Evolutionary conservation across 208 protist species (phyloP), one percentile per base, ranked within the genome.

Genomic region (Phytomonas sp.): DNA sequence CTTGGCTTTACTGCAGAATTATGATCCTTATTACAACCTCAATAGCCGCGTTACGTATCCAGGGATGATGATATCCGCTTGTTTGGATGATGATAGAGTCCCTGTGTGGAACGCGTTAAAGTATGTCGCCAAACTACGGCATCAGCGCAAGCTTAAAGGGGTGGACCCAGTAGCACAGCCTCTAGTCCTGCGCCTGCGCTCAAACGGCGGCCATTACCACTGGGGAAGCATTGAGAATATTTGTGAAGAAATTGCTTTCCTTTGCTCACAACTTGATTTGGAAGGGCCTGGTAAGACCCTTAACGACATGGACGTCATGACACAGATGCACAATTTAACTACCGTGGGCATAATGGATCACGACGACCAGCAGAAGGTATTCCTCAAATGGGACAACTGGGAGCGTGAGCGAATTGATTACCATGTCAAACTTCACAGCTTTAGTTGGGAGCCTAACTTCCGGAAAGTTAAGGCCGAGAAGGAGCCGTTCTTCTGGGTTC

Each of bases 231-330:
- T 75, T 23, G 83, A 92, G 75, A 81, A 84, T 67, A 78, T 96
- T 49, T 94, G 91, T 65, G 88, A 96, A 71, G 91, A 96, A 77
- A 73, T 96, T 29, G 76, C 86, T 7, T 96, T 96, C 74, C 64
- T 96, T 32, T 92, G 86, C 70, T 83, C 84, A 19, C 88, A 94
- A 73, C 61, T 94, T 11, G 91, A 96, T 60, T 75, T 94, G 12
- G 86, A 93, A 70, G 91, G 91, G 2, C 81, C 87, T 11, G 87
- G 87, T 7, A 93, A 93, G 76, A 64, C 89, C 61, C 76, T 93
- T 29, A 93, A 96, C 49, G 91, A 96, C 61, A 96, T 96, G 88
- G 91, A 96, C 72, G 75, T 94, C n/a, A 94, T 96, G 91, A 96
- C 87, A 11, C 91, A 96, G 71, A 93, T 96, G 84, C 82, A 92